Evolutionary conservation across 306 rosid species (phyloP).

Genomic region (Astragalus membranaceus): DNA sequence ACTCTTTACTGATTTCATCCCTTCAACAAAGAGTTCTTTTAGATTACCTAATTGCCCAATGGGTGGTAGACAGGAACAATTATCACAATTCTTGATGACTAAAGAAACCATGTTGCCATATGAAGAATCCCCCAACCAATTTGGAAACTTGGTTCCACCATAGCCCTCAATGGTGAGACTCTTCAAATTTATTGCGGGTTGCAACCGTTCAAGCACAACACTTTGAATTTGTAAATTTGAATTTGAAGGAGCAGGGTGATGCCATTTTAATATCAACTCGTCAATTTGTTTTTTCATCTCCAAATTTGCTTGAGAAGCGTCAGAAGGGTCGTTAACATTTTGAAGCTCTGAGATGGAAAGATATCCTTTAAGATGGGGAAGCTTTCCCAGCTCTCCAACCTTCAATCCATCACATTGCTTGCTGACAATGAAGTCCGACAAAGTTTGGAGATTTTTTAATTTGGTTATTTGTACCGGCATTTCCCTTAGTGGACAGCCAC

Average conservation of each 20-base stretch:
- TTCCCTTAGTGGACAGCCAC: background rate
- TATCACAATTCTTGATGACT: background rate
- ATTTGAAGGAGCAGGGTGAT: background rate
- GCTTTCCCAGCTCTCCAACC: background rate
- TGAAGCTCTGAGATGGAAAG: background rate
- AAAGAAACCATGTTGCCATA: background rate
- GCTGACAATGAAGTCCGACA: constrained; percentile 8
- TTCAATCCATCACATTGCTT: background rate
- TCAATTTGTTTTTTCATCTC: background rate
- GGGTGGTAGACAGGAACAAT: constrained; percentile 7
- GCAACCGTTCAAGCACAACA: background rate
- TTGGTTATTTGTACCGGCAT: background rate
- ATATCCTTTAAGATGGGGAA: background rate
- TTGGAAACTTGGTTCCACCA: constrained; percentile 11
- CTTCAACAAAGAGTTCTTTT: background rate
- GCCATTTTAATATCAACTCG: background rate
- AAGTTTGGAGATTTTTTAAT: background rate
- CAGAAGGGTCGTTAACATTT: background rate
- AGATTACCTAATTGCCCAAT: background rate
- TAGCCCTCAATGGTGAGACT: background rate
- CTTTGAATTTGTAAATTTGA: background rate
- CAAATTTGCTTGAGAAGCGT: background rate
- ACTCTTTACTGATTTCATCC: background rate
- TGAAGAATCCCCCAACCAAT: background rate
- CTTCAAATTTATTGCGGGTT: constrained; percentile 1